Evolutionary conservation across 2,329 filamentous ascomycete species (phyloP).

Genomic region (Hymenoscyphus fructigenus): DNA sequence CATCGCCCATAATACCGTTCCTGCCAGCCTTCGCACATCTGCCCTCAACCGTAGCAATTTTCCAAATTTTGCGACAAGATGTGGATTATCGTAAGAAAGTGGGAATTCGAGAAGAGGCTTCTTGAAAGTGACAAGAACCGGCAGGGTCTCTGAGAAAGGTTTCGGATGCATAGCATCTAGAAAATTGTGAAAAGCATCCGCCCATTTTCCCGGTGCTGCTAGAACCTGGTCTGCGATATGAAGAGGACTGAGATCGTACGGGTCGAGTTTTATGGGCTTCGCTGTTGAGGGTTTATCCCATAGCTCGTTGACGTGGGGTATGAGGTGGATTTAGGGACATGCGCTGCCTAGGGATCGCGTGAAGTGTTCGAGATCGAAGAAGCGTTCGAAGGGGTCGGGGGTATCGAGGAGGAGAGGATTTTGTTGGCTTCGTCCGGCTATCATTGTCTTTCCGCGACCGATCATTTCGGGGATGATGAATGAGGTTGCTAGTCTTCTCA

Average conservation of each 20-base stretch:
- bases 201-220: conserved; percentile 17
- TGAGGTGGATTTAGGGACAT: conserved; percentile 24
- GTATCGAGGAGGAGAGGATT: conserved; percentile 6
- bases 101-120: conserved; percentile 35
- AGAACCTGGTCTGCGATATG: conserved; percentile 9
- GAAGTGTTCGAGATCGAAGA: conserved; percentile 31
- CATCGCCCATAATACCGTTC: conserved; percentile 36
- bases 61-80: conserved; percentile 40
- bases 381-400: conserved; percentile 24
- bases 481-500: conserved; percentile 32
- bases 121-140: conserved; percentile 17
- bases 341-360: conserved; percentile 18
- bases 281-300: conserved; percentile 18
- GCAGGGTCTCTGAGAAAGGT: conserved; percentile 9
- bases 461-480: conserved; percentile 39
- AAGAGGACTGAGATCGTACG: conserved; percentile 10
- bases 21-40: conserved; percentile 33
- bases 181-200: conserved; percentile 17
- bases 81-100: conserved; percentile 32
- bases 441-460: conserved; percentile 15
- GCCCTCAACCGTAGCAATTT: conserved; percentile 38
- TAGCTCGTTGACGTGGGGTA: conserved; percentile 22
- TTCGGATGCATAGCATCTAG: conserved; percentile 10
- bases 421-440: conserved; percentile 1
- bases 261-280: conserved; percentile 5